Conservation (phyloP, 208 protist genomes). For the Leishmania tarentolae region DNA sequence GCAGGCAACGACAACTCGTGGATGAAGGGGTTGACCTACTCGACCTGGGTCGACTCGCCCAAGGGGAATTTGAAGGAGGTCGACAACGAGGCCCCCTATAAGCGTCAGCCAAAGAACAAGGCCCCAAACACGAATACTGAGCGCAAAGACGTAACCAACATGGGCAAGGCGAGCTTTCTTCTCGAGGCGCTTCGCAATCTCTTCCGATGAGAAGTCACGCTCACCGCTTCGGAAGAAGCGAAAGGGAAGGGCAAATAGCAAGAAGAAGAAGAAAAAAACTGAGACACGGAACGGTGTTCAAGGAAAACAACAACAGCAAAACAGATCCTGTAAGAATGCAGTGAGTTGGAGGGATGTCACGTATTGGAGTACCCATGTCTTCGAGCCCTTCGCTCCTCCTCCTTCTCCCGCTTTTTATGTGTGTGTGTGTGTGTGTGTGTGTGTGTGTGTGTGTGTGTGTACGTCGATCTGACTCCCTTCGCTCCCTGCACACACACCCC, state of each 20-base stretch:
- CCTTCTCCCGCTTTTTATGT: neutral
- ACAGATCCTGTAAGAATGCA: neutral
- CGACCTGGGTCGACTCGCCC: slow-evolving; percentile 49
- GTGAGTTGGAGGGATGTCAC: neutral
- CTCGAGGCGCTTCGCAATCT: slow-evolving; percentile 29
- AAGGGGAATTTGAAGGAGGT: slow-evolving; percentile 14
- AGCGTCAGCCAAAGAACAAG: slow-evolving; percentile 25
- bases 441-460: neutral
- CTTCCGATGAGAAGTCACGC: slow-evolving; percentile 8
- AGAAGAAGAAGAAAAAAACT: neutral
- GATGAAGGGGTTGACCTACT: slow-evolving; percentile 39
- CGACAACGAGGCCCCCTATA: slow-evolving; percentile 28
- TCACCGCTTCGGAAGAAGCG: neutral
- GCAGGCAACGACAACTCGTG: slow-evolving; percentile 48
- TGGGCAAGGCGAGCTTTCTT: slow-evolving; percentile 21
- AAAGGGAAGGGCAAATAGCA: neutral
- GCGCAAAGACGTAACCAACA: neutral
- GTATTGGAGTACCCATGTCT: neutral
- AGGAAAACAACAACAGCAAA: neutral
- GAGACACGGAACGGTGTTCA: neutral
- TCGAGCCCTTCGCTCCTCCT: neutral
- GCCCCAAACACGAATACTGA: neutral
- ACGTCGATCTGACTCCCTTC: neutral
- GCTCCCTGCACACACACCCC: too few species aligned
- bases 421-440: neutral